These are phyloP conservation scores for Trichocomaceae sp. DNA, from an alignment of 2,329 filamentous ascomycete genomes.

Conservation along the genomic window DNA sequence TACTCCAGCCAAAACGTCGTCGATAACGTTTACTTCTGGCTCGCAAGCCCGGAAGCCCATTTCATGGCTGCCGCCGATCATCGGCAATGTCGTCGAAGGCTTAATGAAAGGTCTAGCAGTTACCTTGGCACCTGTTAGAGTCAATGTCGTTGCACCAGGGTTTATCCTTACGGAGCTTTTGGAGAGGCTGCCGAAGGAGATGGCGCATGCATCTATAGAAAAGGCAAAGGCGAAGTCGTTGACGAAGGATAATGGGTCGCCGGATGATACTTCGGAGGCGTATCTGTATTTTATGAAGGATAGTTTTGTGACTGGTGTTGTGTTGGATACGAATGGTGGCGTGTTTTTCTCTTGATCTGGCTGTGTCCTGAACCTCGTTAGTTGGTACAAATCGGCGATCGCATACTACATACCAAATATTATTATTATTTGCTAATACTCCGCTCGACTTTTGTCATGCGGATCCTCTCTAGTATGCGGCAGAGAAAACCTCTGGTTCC, in stretches of 20 bases:
- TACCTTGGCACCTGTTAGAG: background rate
- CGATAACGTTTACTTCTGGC: background rate
- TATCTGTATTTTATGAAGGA: constrained; percentile 41
- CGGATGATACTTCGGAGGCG: constrained; percentile 36
- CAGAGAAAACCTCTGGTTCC: too few relatives aligned
- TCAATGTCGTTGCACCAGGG: background rate
- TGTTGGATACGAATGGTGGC: too few relatives aligned
- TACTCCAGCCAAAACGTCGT: background rate
- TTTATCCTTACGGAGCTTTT: background rate
- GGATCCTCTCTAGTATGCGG: too few relatives aligned
- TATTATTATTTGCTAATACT: too few relatives aligned
- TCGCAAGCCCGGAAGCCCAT: too few relatives aligned
- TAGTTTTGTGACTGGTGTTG: too few relatives aligned
- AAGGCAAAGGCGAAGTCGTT: constrained; percentile 10
- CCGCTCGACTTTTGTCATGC: too few relatives aligned
- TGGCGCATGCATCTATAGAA: too few relatives aligned
- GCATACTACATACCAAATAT: too few relatives aligned
- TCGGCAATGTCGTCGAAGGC: background rate
- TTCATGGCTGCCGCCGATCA: background rate
- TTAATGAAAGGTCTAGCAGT: background rate
- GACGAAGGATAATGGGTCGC: background rate
- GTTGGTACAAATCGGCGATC: too few relatives aligned
- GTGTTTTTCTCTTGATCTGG: too few relatives aligned
- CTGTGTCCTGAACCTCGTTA: too few relatives aligned
- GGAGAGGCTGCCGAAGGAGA: background rate